These are phyloP conservation scores for Scedosporium boydii DNA, from an alignment of 2,329 filamentous ascomycete species.

Conservation along the genomic window DNA sequence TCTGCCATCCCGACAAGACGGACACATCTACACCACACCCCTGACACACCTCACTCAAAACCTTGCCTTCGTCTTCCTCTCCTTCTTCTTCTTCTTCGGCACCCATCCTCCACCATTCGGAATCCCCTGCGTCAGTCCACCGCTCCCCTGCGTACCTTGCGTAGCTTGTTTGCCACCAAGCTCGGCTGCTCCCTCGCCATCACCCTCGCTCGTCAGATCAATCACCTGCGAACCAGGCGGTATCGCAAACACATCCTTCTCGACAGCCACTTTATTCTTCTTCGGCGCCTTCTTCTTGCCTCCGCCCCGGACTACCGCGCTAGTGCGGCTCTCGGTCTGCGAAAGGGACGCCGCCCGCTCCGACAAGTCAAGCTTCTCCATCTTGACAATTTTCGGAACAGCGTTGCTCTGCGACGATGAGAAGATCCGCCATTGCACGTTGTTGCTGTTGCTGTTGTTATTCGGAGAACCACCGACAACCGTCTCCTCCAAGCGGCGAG, in stretches of 20 bases:
- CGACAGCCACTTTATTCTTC: not conserved
- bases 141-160: not conserved
- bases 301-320: not conserved
- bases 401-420: not conserved
- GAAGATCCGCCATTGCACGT: not conserved
- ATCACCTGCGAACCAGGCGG: slow-evolving; percentile 4
- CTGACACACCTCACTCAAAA: not conserved
- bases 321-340: not conserved
- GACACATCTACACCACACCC: not conserved
- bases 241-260: not conserved
- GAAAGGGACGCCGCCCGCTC: not conserved
- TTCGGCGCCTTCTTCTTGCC: not conserved
- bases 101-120: not conserved
- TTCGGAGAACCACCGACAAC: not conserved
- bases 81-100: not conserved
- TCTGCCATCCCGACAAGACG: not conserved
- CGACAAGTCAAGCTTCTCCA: not conserved
- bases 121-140: not conserved
- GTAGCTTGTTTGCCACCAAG: not conserved
- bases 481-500: no score
- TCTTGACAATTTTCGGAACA: not conserved
- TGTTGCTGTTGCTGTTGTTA: not conserved
- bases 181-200: not conserved
- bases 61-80: not conserved
- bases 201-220: slow-evolving; percentile 3